Evolutionary conservation across 257 asterid genomes (phyloP).

Genomic region (Rubia yunnanensis): DNA sequence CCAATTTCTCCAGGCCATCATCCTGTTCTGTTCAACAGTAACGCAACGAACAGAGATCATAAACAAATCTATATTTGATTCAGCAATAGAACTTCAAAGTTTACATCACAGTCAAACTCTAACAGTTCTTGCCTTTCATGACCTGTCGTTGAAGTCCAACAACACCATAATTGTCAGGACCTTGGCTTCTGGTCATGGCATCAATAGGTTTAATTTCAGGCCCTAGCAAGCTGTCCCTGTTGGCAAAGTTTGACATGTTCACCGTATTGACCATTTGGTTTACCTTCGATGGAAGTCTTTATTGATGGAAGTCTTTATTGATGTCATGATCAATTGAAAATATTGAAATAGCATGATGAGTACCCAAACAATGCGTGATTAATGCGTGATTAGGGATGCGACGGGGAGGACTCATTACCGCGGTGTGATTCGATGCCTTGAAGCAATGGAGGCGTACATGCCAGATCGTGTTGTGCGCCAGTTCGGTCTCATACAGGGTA

Average conservation of each 20-base stretch:
- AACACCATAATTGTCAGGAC: slow-evolving; percentile 76
- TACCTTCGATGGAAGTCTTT: slow-evolving; percentile 58
- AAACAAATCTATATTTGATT: slow-evolving; percentile 3
- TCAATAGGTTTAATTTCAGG: slow-evolving; percentile 84
- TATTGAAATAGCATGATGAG: too few relatives aligned
- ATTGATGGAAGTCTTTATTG: too few relatives aligned
- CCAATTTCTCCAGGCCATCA: slow-evolving; percentile 81
- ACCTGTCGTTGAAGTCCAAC: slow-evolving; percentile 89
- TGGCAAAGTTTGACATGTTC: slow-evolving; percentile 84
- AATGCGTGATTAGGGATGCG: too few relatives aligned
- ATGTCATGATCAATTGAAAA: too few relatives aligned
- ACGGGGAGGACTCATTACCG: too few relatives aligned
- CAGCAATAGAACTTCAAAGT: neutral
- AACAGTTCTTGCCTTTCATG: slow-evolving; percentile 64
- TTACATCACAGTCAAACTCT: neutral
- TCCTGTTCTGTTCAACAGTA: slow-evolving; percentile 66
- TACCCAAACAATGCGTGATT: too few relatives aligned
- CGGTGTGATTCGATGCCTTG: too few relatives aligned
- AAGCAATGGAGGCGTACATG: too few relatives aligned
- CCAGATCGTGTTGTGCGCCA: too few relatives aligned
- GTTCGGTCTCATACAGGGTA: too few relatives aligned
- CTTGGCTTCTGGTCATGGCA: slow-evolving; percentile 68
- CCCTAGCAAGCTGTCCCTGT: slow-evolving; percentile 88
- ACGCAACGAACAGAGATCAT: slow-evolving; percentile 4
- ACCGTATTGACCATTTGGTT: slow-evolving; percentile 75